phyloP scores from a whole-genome alignment of 2,329 filamentous ascomycete species.

The Xylariaceae sp. region DNA sequence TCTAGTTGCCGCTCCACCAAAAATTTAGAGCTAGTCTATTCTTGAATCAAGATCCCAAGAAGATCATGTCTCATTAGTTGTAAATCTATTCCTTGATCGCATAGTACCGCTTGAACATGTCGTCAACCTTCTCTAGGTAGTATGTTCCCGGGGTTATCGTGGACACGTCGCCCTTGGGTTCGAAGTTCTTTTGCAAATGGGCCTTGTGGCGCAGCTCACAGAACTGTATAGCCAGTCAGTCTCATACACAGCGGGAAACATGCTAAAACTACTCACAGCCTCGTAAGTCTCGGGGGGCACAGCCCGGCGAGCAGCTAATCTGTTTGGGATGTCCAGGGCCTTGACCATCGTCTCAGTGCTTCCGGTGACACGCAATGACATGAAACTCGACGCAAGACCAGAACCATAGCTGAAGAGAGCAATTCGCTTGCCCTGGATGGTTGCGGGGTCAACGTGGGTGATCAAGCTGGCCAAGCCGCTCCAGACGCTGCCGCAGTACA shows the following conservation, averaged over 20 bases:
- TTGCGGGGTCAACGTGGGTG: constrained; percentile 66
- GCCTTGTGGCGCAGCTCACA: constrained; percentile 83
- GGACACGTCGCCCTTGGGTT: constrained; percentile 70
- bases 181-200: constrained; percentile 81
- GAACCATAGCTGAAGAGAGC: constrained; percentile 82
- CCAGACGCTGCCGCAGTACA: constrained; percentile 76
- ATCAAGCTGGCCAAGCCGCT: constrained; percentile 77
- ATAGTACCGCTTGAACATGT: constrained; percentile 86
- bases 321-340: constrained; percentile 72
- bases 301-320: constrained; percentile 68
- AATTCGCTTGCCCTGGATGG: constrained; percentile 74
- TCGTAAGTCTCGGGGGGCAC: constrained; percentile 78
- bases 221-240: constrained; percentile 60
- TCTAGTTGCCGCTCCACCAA: constrained; percentile 28
- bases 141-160: constrained; percentile 73
- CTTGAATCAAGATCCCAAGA: constrained; percentile 31
- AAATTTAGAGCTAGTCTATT: constrained; percentile 36
- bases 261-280: constrained; percentile 59
- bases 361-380: constrained; percentile 76
- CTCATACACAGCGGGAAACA: background rate
- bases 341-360: constrained; percentile 72
- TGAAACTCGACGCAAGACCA: constrained; percentile 74
- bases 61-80: constrained; percentile 28
- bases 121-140: constrained; percentile 81
- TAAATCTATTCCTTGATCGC: constrained; percentile 70